A percentile compares a stretch with the other conserved stretches of the same genome.
phyloP scores from a whole-genome alignment of 345 rosid species.

The Passiflora organensis region DNA sequence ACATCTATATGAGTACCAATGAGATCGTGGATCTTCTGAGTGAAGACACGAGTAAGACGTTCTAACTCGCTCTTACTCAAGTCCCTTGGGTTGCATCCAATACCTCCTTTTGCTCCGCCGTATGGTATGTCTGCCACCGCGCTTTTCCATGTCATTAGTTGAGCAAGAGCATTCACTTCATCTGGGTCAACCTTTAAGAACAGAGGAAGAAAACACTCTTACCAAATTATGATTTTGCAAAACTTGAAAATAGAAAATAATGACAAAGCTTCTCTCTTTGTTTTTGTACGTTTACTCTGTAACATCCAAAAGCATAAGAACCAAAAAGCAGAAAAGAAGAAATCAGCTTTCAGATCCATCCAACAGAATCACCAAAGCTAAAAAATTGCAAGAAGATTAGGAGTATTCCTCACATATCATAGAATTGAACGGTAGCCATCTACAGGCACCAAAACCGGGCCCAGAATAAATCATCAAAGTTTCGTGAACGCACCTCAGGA shows the following conservation, averaged over 20 bases:
- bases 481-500: constrained; percentile 62
- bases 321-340: neutral
- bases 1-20: constrained; percentile 87
- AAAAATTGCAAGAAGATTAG: neutral
- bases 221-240: neutral
- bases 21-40: constrained; percentile 96
- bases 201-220: neutral
- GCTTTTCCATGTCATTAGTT: constrained; percentile 97
- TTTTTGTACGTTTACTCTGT: too few species aligned
- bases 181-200: constrained; percentile 77
- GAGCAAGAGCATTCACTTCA: constrained; percentile 97
- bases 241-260: neutral
- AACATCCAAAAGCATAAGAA: neutral
- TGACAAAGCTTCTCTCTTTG: neutral
- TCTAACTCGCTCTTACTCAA: constrained; percentile 69
- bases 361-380: neutral
- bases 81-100: constrained; percentile 72
- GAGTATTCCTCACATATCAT: neutral
- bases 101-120: constrained; percentile 98
- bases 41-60: constrained; percentile 90
- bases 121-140: constrained; percentile 95
- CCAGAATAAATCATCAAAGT: neutral
- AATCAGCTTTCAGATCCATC: neutral
- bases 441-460: neutral
- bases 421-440: too few species aligned